Evolutionary conservation across 1,284 basidiomycete species (phyloP), one percentile per base, ranked within the genome.

Genomic region (Ustilago tritici): DNA sequence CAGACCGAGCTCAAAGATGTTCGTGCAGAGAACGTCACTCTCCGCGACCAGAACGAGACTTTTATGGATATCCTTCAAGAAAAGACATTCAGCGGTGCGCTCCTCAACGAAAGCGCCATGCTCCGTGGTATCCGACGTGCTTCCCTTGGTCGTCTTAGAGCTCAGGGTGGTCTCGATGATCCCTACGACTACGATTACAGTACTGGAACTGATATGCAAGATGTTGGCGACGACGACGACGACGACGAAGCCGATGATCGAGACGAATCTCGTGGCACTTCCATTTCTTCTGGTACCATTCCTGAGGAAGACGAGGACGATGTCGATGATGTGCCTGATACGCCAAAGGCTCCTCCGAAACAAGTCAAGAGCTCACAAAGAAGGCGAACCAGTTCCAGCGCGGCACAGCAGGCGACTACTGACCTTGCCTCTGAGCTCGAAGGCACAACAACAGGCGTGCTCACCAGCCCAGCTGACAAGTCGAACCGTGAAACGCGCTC

Each of bases 341-440:
- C 68, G 11, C 81, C 81, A 11, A 68, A 50, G 50, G 75, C 74
- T 40, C 67, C 68, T 2, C 52, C 59, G 3, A n/a, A 61, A 46
- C 46, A 50, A 17, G 17, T 41, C 38, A 73, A 77, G 36, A 34
- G 36, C 35, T 53, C 56, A 19, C 57, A 69, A 12, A 56, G 68
- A 57, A 70, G 43, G 41, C 67, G 65, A 9, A 56, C 46, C 4
- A 53, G 17, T 9, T 72, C 61, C n/a, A 56, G 19, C 56, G 56
- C 40, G 3, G 41, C 34, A n/a, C 35, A 35, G 7, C 65, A 36
- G 0, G 41, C 50, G 15, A 61, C 64, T 34, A 61, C 70, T 8
- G 63, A 76, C 35, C 64, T 82, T 31, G 81, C 95, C 17, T 92
- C 93, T 56, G 95, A 97, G 87, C 90, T 97, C 61, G 94, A 93